phyloP scores from a whole-genome alignment of 2,329 filamentous ascomycete species.

The Coleophoma crateriformis region DNA sequence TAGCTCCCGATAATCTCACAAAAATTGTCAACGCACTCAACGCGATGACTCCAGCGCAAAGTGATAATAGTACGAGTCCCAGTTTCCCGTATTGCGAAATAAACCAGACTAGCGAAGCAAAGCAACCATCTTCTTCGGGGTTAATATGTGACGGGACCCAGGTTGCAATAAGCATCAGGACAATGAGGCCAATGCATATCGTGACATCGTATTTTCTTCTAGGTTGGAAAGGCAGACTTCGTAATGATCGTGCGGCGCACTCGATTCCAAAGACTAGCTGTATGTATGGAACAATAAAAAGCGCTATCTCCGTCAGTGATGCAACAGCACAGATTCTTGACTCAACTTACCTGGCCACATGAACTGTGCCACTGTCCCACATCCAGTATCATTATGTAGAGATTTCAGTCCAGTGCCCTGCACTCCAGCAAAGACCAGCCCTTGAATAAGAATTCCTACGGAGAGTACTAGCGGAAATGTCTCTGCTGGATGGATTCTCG shows the following conservation, averaged over 20 bases:
- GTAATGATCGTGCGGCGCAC: conserved; percentile 49
- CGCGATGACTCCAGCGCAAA: conserved; percentile 44
- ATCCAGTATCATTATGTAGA: conserved; percentile 43
- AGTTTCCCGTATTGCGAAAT: conserved; percentile 54
- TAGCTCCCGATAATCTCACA: conserved; percentile 47
- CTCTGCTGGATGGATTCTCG: conserved; percentile 28
- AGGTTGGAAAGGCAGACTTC: conserved; percentile 48
- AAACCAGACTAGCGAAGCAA: conserved; percentile 65
- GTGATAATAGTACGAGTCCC: conserved; percentile 47
- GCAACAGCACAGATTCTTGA: neutral
- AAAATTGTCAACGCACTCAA: conserved; percentile 48
- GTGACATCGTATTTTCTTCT: conserved; percentile 54
- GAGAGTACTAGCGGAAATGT: conserved; percentile 50
- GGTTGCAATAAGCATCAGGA: conserved; percentile 45
- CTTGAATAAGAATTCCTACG: conserved; percentile 51
- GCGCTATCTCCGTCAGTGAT: conserved; percentile 39
- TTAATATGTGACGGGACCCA: conserved; percentile 54
- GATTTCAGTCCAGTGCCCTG: conserved; percentile 49
- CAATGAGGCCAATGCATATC: conserved; percentile 47
- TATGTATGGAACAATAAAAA: conserved; percentile 62
- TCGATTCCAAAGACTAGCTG: conserved; percentile 63
- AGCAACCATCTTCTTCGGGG: conserved; percentile 54
- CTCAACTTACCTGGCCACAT: conserved; percentile 50
- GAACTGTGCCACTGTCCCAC: conserved; percentile 47
- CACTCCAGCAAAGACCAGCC: conserved; percentile 48